Base-by-base conservation (phyloP, 345 rosid species). In the Lepidium sativum region DNA sequence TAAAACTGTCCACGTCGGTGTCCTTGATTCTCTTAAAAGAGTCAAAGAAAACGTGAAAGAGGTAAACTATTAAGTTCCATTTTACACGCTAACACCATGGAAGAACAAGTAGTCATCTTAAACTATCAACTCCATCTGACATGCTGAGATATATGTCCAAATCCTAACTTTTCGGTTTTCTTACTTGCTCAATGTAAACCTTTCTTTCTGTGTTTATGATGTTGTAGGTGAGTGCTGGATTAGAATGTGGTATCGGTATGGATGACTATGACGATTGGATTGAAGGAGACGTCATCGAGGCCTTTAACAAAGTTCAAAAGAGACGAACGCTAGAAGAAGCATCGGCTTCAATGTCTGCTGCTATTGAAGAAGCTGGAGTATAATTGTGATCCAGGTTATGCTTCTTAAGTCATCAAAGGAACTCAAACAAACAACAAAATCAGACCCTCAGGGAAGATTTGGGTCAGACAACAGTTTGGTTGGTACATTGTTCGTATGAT, bases 301-400 rank as follows among this genome's bases (percentile, higher is more conserved):
- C 88, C 59, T 94, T 83, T 76, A 83, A 82, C 75, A 60, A 78
- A 0, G 79, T 86, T 63, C 81, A 84, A 74, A 94, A 85, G 83
- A 86, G 79, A 77, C 85, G 97, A 49, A 89, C 99, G 9, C 83
- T 94, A 21, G 99, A 90, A 81, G 97, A 90, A 76, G 96, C 99
- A 59, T 94, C 99, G 2, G 96, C 99, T 68, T 83, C 95, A 51
- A 83, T 94, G 91, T 79, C 95, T 54, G 92, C 95, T 37, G 97
- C 95, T 3, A 39, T 87, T 57, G 85, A 87, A 82, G 91, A 69
- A 40, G 90, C 63, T 13, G 92, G 94, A 58, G 75, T 82, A 29
- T 41, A 56, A 52, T 10, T 62, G 54, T 83, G 78, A 75, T 11
- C 13, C 11, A 43, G 40, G 29, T 43, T 29, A 43, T 56, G 65